Evolutionary conservation across 345 rosid genomes (phyloP).

Genomic region (Brassica rapa): DNA sequence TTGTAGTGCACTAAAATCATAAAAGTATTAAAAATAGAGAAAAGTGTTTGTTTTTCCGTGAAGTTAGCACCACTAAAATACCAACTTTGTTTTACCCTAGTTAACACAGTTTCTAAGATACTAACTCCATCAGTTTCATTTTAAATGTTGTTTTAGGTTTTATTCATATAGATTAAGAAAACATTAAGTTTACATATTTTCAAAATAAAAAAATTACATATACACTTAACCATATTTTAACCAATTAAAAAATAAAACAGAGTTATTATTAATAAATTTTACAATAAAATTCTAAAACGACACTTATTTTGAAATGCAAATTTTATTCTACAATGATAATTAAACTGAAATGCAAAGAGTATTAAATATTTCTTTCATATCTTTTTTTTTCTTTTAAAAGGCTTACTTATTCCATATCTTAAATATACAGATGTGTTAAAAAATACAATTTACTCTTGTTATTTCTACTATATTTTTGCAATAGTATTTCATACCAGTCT

Average conservation of each 20-base stretch:
- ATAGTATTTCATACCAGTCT: not conserved
- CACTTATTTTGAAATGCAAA: too few relatives aligned
- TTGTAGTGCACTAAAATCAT: not conserved
- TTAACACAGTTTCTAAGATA: not conserved
- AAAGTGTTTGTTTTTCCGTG: not conserved
- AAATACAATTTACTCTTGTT: not conserved
- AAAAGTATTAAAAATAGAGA: not conserved
- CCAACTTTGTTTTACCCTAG: not conserved
- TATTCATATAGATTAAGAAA: too few relatives aligned
- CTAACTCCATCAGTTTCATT: too few relatives aligned
- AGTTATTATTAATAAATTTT: too few relatives aligned
- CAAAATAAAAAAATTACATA: too few relatives aligned
- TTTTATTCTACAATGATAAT: too few relatives aligned
- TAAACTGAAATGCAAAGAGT: too few relatives aligned
- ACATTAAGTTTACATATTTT: too few relatives aligned
- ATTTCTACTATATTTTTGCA: not conserved
- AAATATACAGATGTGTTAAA: not conserved
- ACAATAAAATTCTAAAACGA: too few relatives aligned
- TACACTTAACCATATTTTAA: too few relatives aligned
- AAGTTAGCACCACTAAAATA: constrained; percentile 20
- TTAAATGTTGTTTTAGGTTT: too few relatives aligned
- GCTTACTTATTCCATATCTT: not conserved
- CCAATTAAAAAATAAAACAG: too few relatives aligned
- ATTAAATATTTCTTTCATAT: not conserved
- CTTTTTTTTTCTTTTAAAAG: not conserved